Evolutionary conservation across 202 grass and related monocot species (phyloP).

Genomic region (Digitaria exilis): DNA sequence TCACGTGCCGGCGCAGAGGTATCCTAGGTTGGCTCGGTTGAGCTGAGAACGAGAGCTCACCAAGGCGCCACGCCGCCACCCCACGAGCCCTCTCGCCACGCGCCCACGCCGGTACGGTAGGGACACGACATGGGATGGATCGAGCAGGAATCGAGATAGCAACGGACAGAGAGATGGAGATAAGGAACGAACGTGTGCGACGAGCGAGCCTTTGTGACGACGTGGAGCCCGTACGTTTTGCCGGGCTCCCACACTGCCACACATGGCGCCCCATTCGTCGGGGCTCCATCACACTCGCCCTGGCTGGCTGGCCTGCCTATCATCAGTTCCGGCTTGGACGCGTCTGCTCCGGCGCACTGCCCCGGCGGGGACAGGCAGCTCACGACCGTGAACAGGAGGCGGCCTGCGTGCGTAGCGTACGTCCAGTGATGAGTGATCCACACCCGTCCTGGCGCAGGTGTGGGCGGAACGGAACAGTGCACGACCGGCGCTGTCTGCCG

Average conservation of each 20-base stretch:
- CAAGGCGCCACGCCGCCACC: not conserved
- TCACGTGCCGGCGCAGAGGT: constrained; percentile 34
- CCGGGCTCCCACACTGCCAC: not conserved
- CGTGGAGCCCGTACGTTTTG: not conserved
- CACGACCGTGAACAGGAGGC: not conserved
- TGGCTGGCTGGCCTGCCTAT: too few relatives aligned
- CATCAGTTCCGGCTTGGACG: not conserved
- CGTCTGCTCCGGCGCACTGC: constrained; percentile 10
- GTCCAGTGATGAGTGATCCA: not conserved
- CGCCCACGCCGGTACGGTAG: not conserved
- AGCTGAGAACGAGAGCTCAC: not conserved
- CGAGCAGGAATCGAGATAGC: not conserved
- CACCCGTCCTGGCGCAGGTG: not conserved
- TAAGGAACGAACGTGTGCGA: constrained; percentile 5
- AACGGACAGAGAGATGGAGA: not conserved
- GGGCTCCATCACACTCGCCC: not conserved
- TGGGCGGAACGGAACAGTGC: not conserved
- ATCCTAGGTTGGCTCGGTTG: constrained; percentile 28
- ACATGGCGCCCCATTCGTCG: not conserved
- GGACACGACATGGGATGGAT: not conserved
- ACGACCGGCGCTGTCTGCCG: not conserved
- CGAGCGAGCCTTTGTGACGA: not conserved
- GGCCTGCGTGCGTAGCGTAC: not conserved
- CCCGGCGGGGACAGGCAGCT: not conserved
- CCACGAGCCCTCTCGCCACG: not conserved